Conservation (phyloP, 257 asterid genomes). For the Solanum raphanifolium region DNA sequence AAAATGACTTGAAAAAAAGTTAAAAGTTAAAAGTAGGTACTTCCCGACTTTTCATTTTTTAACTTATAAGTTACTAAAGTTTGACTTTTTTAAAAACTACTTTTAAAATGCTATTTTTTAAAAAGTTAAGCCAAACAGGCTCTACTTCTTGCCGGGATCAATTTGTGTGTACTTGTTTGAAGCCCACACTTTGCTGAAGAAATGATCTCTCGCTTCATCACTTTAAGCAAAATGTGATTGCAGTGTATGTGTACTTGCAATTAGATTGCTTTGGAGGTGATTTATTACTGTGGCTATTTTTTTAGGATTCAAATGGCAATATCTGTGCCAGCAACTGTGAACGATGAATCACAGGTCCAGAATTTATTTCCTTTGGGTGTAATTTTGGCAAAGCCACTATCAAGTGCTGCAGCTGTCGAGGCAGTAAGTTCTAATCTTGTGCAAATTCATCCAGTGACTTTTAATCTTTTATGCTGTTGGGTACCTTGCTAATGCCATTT, state of each 20-base stretch:
- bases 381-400: slow-evolving; percentile 66
- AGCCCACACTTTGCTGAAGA: neutral
- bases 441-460: neutral
- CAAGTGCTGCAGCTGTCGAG: slow-evolving; percentile 51
- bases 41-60: neutral
- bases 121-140: neutral
- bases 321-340: slow-evolving; percentile 57
- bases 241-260: neutral
- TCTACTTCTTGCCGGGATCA: neutral
- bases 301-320: slow-evolving; percentile 77
- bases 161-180: neutral
- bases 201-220: neutral
- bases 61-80: neutral
- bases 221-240: neutral
- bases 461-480: neutral
- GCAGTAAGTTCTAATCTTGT: slow-evolving; percentile 28
- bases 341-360: slow-evolving; percentile 52
- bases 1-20: neutral
- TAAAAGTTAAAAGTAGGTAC: neutral
- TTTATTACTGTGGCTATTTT: neutral
- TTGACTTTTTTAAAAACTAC: neutral
- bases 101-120: neutral
- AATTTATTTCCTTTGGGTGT: slow-evolving; percentile 74
- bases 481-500: slow-evolving; percentile 11
- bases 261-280: neutral